Conservation (phyloP, 1,284 basidiomycete genomes). For the Naganishia albida region DNA sequence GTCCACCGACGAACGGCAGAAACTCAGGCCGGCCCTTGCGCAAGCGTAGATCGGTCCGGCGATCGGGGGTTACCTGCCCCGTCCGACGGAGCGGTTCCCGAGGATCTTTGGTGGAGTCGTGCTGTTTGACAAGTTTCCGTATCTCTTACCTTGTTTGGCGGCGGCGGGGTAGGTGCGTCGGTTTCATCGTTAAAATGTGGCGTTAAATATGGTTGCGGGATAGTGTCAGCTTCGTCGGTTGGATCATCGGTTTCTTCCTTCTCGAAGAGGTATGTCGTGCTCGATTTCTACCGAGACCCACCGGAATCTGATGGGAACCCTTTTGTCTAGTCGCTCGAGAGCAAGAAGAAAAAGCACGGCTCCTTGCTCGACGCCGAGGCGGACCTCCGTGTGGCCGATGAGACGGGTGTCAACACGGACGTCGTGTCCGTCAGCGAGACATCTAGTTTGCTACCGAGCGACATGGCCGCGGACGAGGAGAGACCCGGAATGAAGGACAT, state of each 20-base stretch:
- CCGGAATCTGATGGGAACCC: background rate
- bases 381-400: constrained; percentile 20
- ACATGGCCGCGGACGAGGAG: background rate
- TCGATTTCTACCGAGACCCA: background rate
- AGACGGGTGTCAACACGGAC: constrained; percentile 5
- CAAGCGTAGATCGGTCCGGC: constrained; percentile 22
- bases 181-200: background rate
- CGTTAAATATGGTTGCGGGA: background rate
- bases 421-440: background rate
- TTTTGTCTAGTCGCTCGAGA: constrained; percentile 9
- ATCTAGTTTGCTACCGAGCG: background rate
- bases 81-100: constrained; percentile 19
- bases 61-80: constrained; percentile 27
- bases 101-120: background rate
- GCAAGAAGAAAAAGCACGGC: constrained; percentile 3
- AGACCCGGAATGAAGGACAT: constrained; percentile 16
- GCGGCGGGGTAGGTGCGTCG: constrained; percentile 15
- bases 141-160: constrained; percentile 26
- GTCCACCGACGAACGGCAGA: background rate
- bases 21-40: background rate
- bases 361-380: constrained; percentile 20
- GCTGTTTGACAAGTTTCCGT: constrained; percentile 21
- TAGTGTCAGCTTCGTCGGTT: constrained; percentile 15
- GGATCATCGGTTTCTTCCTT: constrained; percentile 27
- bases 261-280: constrained; percentile 29